Evolutionary conservation across 352 stramenopile genomes (phyloP).

Genomic region (Phytophthora litchii): DNA sequence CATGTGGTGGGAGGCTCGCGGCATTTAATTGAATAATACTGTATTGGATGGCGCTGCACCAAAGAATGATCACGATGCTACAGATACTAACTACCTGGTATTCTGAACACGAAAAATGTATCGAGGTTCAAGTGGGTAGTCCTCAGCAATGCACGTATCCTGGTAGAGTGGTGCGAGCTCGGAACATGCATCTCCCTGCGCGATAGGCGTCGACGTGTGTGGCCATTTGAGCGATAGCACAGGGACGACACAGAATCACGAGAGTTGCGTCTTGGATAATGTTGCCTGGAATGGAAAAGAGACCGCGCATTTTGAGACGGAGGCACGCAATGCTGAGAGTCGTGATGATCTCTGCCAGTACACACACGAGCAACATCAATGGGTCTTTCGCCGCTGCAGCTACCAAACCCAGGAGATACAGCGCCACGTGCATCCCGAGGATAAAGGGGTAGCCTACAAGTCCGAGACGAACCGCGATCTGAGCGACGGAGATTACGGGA

Average conservation of each 20-base stretch:
- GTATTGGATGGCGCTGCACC: not conserved
- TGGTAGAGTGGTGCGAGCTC: slow-evolving; percentile 41
- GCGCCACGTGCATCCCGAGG: slow-evolving; percentile 15
- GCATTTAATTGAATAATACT: too few species aligned
- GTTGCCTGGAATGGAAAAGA: slow-evolving; percentile 55
- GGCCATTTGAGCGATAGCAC: slow-evolving; percentile 56
- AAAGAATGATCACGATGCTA: not conserved
- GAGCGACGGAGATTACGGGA: slow-evolving; percentile 37
- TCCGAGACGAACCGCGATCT: slow-evolving; percentile 39
- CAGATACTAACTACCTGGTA: not conserved
- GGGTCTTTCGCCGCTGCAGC: slow-evolving; percentile 4
- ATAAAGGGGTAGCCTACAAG: slow-evolving; percentile 31
- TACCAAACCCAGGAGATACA: slow-evolving; percentile 28
- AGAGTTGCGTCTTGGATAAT: slow-evolving; percentile 37
- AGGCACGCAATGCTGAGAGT: slow-evolving; percentile 26
- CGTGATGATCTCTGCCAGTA: slow-evolving; percentile 13
- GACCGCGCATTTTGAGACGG: slow-evolving; percentile 46
- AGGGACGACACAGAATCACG: slow-evolving; percentile 50
- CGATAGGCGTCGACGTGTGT: slow-evolving; percentile 53
- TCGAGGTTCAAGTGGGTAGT: not conserved
- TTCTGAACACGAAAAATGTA: not conserved
- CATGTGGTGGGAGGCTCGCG: too few species aligned
- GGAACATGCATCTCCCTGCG: slow-evolving; percentile 40
- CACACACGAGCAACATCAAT: slow-evolving; percentile 11
- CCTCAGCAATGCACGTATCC: slow-evolving; percentile 34